A percentile compares a stretch with the other conserved stretches of the same genome.
Conservation (phyloP, 441 rosid genomes). For the Populus tomentosa region DNA sequence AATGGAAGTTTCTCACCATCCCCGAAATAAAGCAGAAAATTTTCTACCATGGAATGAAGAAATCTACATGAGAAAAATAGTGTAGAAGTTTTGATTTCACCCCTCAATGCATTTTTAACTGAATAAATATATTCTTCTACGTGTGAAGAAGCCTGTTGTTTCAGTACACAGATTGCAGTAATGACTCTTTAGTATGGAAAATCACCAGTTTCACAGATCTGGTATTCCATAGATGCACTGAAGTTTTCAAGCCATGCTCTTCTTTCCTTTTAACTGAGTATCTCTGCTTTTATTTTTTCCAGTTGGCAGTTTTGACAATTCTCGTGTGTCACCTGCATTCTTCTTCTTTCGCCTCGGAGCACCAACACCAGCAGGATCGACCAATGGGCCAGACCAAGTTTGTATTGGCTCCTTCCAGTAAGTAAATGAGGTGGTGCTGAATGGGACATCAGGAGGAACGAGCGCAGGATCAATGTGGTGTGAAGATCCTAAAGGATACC, state of each 20-base stretch:
- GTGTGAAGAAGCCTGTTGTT: conserved; percentile 13
- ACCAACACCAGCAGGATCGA: conserved; percentile 38
- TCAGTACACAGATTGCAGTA: conserved; percentile 3
- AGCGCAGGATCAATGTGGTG: conserved; percentile 67
- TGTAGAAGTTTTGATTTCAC: conserved; percentile 17
- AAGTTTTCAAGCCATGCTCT: conserved; percentile 35
- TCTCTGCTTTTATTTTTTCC: conserved; percentile 44
- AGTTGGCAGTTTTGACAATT: conserved; percentile 12
- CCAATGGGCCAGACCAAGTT: conserved; percentile 92
- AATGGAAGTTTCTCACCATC: conserved; percentile 7
- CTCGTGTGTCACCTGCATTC: conserved; percentile 20
- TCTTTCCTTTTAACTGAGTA: conserved; percentile 55
- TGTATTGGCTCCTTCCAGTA: conserved; percentile 71
- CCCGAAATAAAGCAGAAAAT: conserved; percentile 15
- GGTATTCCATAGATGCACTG: conserved; percentile 16
- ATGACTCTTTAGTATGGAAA: conserved; percentile 15
- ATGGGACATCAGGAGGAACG: conserved; percentile 66
- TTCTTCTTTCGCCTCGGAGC: conserved; percentile 53
- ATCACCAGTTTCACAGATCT: conserved; percentile 7
- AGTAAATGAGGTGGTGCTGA: conserved; percentile 64
- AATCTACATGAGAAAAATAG: conserved; percentile 8
- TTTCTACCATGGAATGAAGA: conserved; percentile 15
- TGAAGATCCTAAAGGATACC: conserved; percentile 79
- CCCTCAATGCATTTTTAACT: conserved; percentile 20
- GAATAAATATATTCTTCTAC: conserved; percentile 22